phyloP scores from a whole-genome alignment of 23 red algal species.

The Cyanidioschyzon merolae region DNA sequence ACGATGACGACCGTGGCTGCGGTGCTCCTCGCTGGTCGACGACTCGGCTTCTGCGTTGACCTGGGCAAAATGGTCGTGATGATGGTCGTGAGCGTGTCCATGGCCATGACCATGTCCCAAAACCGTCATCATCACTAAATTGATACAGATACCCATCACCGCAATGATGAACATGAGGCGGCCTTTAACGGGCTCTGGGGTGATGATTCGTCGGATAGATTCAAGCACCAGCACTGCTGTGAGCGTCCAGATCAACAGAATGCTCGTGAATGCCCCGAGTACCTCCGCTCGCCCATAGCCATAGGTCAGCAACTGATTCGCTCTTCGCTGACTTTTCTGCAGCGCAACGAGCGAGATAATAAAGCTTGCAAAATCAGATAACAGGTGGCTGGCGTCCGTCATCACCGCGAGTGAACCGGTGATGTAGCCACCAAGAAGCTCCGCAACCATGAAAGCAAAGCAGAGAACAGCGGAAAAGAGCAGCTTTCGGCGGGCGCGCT shows the following conservation, averaged over 20 bases:
- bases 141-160: conserved; percentile 63
- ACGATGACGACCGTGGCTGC: no score
- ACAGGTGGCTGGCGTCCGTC: conserved; percentile 88
- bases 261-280: conserved; percentile 71
- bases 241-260: conserved; percentile 80
- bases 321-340: conserved; percentile 37
- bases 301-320: conserved; percentile 43
- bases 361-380: conserved; percentile 91
- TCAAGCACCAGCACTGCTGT: conserved; percentile 44
- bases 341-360: conserved; percentile 74
- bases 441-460: conserved; percentile 64
- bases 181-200: conserved; percentile 60
- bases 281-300: conserved; percentile 89
- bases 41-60: not conserved
- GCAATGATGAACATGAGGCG: conserved; percentile 65
- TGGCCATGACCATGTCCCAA: conserved; percentile 28
- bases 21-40: not conserved
- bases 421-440: conserved; percentile 75
- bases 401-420: conserved; percentile 82
- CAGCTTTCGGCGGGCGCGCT: conserved; percentile 24
- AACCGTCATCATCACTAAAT: conserved; percentile 57
- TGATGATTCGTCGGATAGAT: conserved; percentile 37
- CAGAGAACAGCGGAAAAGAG: conserved; percentile 52
- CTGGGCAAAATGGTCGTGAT: conserved; percentile 16
- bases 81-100: conserved; percentile 18